A percentile compares a stretch with the other conserved stretches of the same genome.
These are phyloP conservation scores for Ogataea populi-albae DNA, from an alignment of 805 yeast genomes.

Conservation along the genomic window DNA sequence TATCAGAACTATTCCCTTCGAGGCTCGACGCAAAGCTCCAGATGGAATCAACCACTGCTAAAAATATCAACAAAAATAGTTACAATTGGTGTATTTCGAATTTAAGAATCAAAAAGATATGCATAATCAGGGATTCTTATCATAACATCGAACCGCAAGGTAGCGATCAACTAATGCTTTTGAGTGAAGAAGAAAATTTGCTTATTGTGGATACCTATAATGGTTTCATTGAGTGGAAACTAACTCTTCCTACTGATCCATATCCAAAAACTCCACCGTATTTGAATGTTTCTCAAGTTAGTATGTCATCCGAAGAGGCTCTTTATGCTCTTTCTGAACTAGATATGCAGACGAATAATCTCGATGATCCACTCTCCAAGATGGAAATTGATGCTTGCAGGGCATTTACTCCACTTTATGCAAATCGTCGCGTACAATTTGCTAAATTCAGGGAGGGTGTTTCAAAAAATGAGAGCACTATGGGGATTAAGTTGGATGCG, in stretches of 20 bases:
- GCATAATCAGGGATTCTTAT: slow-evolving; percentile 2
- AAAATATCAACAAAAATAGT: neutral
- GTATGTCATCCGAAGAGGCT: neutral
- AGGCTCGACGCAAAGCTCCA: neutral
- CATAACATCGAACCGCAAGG: neutral
- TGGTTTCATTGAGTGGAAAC: slow-evolving; percentile 24
- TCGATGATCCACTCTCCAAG: slow-evolving; percentile 40
- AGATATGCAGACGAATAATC: slow-evolving; percentile 18
- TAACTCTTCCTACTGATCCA: slow-evolving; percentile 6
- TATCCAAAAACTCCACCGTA: neutral
- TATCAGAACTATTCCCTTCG: slow-evolving; percentile 12
- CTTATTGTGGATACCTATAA: slow-evolving; percentile 15
- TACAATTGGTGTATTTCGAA: slow-evolving; percentile 48
- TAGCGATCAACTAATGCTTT: slow-evolving; percentile 22
- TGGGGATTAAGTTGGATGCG: slow-evolving; percentile 9
- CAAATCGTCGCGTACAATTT: slow-evolving; percentile 25
- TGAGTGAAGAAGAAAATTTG: slow-evolving; percentile 24
- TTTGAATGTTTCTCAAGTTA: neutral
- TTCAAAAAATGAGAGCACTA: neutral
- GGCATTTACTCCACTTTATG: slow-evolving; percentile 28
- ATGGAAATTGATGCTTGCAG: slow-evolving; percentile 57
- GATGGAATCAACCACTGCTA: neutral
- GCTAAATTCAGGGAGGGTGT: slow-evolving; percentile 10
- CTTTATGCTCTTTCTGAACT: neutral
- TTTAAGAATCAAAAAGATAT: slow-evolving; percentile 22